These are phyloP conservation scores for Fonsecaea nubica DNA, from an alignment of 2,329 filamentous ascomycete species.

Conservation along the genomic window DNA sequence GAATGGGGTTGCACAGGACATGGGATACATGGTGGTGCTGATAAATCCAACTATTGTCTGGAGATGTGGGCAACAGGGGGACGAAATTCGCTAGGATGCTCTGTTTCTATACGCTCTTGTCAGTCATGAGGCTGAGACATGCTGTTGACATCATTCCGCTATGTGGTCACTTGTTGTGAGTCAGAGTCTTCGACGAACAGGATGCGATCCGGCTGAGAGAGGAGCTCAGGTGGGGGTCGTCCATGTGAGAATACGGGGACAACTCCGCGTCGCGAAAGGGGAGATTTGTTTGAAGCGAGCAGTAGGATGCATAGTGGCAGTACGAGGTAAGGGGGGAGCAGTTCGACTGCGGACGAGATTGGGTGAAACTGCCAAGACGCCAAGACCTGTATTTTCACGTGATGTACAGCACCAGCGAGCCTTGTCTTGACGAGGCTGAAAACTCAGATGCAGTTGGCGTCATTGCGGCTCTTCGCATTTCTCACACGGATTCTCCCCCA, in stretches of 20 bases:
- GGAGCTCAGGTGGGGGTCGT: neutral
- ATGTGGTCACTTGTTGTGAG: neutral
- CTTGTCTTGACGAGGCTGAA: conserved; percentile 20
- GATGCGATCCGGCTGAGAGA: neutral
- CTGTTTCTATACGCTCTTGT: neutral
- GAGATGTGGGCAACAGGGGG: too few species aligned
- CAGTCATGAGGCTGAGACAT: neutral
- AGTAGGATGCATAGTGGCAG: neutral
- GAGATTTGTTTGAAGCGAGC: neutral
- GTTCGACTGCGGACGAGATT: neutral
- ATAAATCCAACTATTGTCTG: neutral
- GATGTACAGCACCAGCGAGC: neutral
- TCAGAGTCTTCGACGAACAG: neutral
- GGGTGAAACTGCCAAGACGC: neutral
- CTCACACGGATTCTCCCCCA: neutral
- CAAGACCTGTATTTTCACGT: neutral
- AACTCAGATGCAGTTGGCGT: conserved; percentile 20
- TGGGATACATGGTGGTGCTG: neutral
- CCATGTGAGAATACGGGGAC: too few species aligned
- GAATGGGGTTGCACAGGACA: neutral
- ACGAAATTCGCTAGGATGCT: too few species aligned
- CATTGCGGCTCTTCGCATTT: conserved; percentile 1
- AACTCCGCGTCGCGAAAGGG: neutral
- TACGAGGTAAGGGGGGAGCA: neutral
- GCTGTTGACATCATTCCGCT: neutral